Base-by-base conservation (phyloP, 257 asterid species). In the Solanum chilense region DNA sequence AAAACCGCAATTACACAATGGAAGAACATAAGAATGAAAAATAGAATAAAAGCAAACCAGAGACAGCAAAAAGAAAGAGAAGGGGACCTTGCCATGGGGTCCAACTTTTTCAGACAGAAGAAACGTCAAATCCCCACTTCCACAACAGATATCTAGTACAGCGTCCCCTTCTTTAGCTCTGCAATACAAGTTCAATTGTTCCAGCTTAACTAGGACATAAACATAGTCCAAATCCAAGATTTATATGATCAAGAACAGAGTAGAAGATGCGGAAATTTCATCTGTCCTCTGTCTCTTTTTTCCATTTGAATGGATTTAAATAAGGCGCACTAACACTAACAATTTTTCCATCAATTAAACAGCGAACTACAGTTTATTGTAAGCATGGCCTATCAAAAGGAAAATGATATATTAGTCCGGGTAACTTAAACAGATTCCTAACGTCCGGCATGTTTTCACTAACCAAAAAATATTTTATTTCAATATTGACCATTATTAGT, bases 41-140 rank as follows among this genome's bases (percentile, higher is more conserved):
- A 25, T 11, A 23, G 13, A 42, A 71, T 12, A 77, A 35, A 42
- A 29, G 9, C n/a, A 73, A 71, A 37, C 73, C 88, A 82, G 82
- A 29, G 70, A 85, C 12, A 35, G 20, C 47, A 29, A 37, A 52
- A 56, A 60, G 42, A 82, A 76, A 62, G 75, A 39, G 78, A 77
- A 12, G 88, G 84, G 85, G 52, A 95, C 99, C 96, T 96, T 91
- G 90, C 99, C 98, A 62, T 44, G 86, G 56, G 87, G 39, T 87
- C 99, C 98, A 87, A 96, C 98, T 92, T 91, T 96, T 88, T 95
- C 95, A 23, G 97, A 95, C 88, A 96, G 73, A 56, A 94, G 94
- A 90, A 96, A 96, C 49, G 97, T 92, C 94, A 95, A 90, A 91
- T 96, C 99, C 80, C 99, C 98, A 91, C 97, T 96, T 87, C 98